These are phyloP conservation scores for Aspergillus unguis DNA, from an alignment of 2,329 filamentous ascomycete species.

Conservation along the genomic window DNA sequence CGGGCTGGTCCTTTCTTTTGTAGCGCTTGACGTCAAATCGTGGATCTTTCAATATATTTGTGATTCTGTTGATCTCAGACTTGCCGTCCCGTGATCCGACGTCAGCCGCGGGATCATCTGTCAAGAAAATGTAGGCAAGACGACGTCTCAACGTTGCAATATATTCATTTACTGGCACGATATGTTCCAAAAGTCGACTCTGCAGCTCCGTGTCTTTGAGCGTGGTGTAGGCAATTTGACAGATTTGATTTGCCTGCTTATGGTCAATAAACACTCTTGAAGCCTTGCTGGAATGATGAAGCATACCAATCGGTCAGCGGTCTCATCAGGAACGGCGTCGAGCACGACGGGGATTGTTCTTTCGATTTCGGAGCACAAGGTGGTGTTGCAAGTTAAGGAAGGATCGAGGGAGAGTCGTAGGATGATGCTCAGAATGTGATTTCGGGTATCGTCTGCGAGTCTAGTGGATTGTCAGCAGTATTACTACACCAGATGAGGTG, in stretches of 20 bases:
- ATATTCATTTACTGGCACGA: constrained; percentile 35
- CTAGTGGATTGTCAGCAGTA: constrained; percentile 24
- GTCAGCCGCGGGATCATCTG: constrained; percentile 26
- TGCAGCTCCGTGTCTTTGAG: constrained; percentile 40
- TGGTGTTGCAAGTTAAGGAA: constrained; percentile 28
- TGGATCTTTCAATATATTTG: constrained; percentile 25
- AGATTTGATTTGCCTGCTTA: constrained; percentile 29
- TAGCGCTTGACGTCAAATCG: constrained; percentile 33
- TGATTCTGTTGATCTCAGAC: constrained; percentile 31
- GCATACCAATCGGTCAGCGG: constrained; percentile 23
- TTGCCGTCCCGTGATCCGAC: constrained; percentile 25
- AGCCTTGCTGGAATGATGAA: too few species aligned
- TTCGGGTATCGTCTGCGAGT: constrained; percentile 31
- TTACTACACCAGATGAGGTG: background rate
- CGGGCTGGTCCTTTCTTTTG: constrained; percentile 19
- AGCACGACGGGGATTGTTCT: constrained; percentile 32
- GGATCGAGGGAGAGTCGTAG: constrained; percentile 39
- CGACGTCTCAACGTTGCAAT: constrained; percentile 41
- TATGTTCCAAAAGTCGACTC: constrained; percentile 39
- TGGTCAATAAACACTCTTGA: constrained; percentile 10
- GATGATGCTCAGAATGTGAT: constrained; percentile 31
- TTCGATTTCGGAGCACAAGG: constrained; percentile 33
- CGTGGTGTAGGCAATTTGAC: constrained; percentile 27
- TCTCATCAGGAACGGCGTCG: constrained; percentile 22
- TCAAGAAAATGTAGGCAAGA: constrained; percentile 38